Evolutionary conservation across 2,329 filamentous ascomycete species (phyloP).

Genomic region (Fusarium hainanense): DNA sequence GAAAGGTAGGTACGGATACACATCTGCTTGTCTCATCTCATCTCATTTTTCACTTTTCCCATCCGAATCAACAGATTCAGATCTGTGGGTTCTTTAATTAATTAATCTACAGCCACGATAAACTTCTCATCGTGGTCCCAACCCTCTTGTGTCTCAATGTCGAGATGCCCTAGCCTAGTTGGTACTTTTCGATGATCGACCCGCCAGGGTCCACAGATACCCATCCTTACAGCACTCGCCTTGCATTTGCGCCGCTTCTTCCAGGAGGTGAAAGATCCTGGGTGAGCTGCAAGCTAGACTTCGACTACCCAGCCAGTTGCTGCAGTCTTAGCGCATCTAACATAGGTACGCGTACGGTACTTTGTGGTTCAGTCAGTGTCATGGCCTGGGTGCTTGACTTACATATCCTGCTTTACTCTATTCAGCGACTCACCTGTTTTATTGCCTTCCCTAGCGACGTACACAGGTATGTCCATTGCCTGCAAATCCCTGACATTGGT

Average conservation of each 20-base stretch:
- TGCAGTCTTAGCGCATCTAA: not conserved
- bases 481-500: conserved; percentile 12
- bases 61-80: not conserved
- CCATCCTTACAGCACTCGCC: conserved; percentile 12
- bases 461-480: conserved; percentile 1
- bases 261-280: conserved; percentile 11
- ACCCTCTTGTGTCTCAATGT: not conserved
- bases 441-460: not conserved
- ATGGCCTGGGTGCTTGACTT: not conserved
- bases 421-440: conserved; percentile 6
- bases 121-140: conserved; percentile 3
- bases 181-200: conserved; percentile 15
- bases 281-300: not conserved
- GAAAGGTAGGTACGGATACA: not conserved
- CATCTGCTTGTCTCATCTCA: not conserved
- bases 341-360: not conserved
- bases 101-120: not conserved
- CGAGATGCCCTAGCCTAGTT: not conserved
- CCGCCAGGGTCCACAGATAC: conserved; percentile 19
- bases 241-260: not conserved
- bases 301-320: not conserved
- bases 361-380: not conserved
- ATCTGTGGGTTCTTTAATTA: not conserved
- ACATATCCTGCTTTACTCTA: conserved; percentile 5
- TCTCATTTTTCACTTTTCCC: not conserved